A percentile compares a stretch with the other conserved stretches of the same genome.
Conservation (phyloP, 805 yeast genomes). For the Metschnikowia colocasiae region DNA sequence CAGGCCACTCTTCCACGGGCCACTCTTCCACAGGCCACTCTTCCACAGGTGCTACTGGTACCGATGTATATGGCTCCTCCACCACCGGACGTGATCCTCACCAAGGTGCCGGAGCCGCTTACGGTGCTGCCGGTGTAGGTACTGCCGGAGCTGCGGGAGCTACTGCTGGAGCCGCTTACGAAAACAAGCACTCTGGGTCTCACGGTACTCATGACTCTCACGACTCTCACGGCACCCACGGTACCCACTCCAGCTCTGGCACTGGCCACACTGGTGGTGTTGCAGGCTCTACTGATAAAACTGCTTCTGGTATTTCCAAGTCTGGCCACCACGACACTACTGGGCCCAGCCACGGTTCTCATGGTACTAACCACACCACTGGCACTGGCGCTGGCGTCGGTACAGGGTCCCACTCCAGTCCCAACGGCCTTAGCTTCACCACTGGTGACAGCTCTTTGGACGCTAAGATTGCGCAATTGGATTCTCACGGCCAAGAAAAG, state of each 20-base stretch:
- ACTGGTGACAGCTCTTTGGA: slow-evolving; percentile 38
- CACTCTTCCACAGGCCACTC: too few species aligned
- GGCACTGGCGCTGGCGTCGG: slow-evolving; percentile 6
- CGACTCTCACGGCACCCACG: neutral
- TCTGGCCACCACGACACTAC: slow-evolving; percentile 8
- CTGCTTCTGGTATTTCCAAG: slow-evolving; percentile 4
- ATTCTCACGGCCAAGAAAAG: slow-evolving; percentile 32
- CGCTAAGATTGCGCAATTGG: slow-evolving; percentile 32
- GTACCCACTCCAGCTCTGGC: slow-evolving; percentile 4
- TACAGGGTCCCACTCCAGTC: slow-evolving; percentile 6
- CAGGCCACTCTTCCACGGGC: neutral
- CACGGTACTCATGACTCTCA: slow-evolving; percentile 1
- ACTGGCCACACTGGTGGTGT: slow-evolving; percentile 6
- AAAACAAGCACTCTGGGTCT: slow-evolving; percentile 6
- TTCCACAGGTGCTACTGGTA: slow-evolving; percentile 5
- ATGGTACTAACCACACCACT: neutral
- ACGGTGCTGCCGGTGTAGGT: slow-evolving; percentile 15
- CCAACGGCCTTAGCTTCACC: slow-evolving; percentile 21
- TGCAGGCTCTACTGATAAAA: slow-evolving; percentile 2
- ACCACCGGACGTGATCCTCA: slow-evolving; percentile 8
- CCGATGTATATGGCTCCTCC: slow-evolving; percentile 4
- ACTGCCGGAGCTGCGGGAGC: slow-evolving; percentile 13
- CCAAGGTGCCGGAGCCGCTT: slow-evolving; percentile 9
- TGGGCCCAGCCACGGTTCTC: slow-evolving; percentile 16
- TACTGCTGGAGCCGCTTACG: slow-evolving; percentile 15